A percentile compares a stretch with the other conserved stretches of the same genome.
Evolutionary conservation across 345 rosid genomes (phyloP).

Genomic region (Rhodomyrtus tomentosa): DNA sequence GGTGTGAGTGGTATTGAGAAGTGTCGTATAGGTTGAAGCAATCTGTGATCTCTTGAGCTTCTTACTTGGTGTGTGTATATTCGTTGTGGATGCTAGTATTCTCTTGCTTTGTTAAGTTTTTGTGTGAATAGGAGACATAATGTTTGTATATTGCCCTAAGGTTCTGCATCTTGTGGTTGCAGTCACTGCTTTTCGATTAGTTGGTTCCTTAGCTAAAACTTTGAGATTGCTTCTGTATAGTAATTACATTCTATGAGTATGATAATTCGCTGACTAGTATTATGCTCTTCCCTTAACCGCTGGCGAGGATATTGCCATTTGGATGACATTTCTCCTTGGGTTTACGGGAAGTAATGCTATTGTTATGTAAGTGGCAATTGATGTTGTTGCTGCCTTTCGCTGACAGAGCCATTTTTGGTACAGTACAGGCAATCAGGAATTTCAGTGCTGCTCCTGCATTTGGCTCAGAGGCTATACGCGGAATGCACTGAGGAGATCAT

Average conservation of each 20-base stretch:
- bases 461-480: constrained; percentile 49
- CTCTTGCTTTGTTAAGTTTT: background rate
- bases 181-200: background rate
- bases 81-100: background rate
- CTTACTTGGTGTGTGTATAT: background rate
- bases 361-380: background rate
- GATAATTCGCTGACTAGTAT: background rate
- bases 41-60: background rate
- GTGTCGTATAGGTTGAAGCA: background rate
- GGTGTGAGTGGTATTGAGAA: background rate
- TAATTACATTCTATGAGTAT: background rate
- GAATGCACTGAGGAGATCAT: constrained; percentile 48
- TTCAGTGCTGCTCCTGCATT: constrained; percentile 59
- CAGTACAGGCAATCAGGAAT: constrained; percentile 68
- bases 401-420: constrained; percentile 9
- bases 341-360: background rate
- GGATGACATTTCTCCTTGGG: background rate
- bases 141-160: background rate
- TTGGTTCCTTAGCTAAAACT: background rate
- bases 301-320: background rate
- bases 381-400: background rate
- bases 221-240: background rate
- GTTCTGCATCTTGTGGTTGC: background rate
- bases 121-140: background rate
- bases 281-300: background rate